Evolutionary conservation across 1,284 basidiomycete species (phyloP).

Genomic region (Cryptococcus deneoformans): DNA sequence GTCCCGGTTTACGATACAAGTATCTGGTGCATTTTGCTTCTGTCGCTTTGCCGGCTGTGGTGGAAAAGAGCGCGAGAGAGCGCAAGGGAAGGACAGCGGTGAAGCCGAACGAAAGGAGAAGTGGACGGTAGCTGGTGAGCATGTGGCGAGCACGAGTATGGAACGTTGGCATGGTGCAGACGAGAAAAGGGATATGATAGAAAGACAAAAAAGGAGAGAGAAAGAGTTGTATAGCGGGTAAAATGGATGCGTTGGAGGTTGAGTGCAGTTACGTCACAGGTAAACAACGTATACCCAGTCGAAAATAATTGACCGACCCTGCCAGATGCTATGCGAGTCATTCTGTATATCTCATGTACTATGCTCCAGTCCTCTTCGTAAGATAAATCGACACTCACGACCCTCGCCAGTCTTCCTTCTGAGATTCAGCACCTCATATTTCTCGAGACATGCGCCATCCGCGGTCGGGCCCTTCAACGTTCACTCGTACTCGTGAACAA

Average conservation of each 20-base stretch:
- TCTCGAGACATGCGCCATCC: too few relatives aligned
- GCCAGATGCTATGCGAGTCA: too few relatives aligned
- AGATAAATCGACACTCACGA: too few relatives aligned
- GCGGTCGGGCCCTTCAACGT: too few relatives aligned
- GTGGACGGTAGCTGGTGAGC: background rate
- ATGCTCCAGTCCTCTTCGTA: too few relatives aligned
- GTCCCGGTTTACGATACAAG: conserved; percentile 21
- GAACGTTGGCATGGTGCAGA: conserved; percentile 8
- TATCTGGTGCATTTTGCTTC: conserved; percentile 23
- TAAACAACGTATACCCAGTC: too few relatives aligned
- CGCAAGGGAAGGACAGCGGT: conserved; percentile 8
- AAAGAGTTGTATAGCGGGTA: background rate
- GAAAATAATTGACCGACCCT: too few relatives aligned
- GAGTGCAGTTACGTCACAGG: background rate
- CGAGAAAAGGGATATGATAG: background rate
- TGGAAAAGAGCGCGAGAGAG: conserved; percentile 2
- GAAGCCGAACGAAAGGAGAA: conserved; percentile 4
- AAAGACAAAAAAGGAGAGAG: background rate
- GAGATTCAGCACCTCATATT: too few relatives aligned
- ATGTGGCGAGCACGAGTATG: conserved; percentile 2
- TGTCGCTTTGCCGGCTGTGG: background rate
- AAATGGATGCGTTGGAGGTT: background rate
- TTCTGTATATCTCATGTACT: too few relatives aligned
- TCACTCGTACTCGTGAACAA: too few relatives aligned
- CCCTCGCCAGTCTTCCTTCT: too few relatives aligned